phyloP scores from a whole-genome alignment of 768 basidiomycete genomes.

The Boletus fagicola region DNA sequence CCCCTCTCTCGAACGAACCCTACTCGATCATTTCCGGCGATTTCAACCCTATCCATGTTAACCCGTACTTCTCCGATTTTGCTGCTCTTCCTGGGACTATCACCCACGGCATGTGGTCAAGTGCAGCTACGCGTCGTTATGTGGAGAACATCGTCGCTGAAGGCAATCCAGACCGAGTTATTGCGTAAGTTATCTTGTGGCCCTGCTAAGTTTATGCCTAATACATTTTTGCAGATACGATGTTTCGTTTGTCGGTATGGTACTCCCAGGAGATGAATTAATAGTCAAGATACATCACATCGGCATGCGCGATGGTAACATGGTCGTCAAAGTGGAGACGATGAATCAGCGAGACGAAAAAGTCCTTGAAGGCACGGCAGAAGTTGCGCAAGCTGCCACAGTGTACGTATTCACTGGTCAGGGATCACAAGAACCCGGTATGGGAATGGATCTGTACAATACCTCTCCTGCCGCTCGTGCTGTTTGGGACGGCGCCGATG shows the following conservation, averaged over 20 bases:
- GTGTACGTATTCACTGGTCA: constrained; percentile 99
- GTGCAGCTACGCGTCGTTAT: constrained; percentile 88
- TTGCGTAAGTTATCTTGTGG: constrained; percentile 57
- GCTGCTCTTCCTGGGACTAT: constrained; percentile 94
- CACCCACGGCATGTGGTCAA: constrained; percentile 97
- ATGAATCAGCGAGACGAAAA: constrained; percentile 84
- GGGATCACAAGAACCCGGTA: constrained; percentile 95
- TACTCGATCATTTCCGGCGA: constrained; percentile 97
- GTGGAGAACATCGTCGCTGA: constrained; percentile 93
- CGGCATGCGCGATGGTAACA: constrained; percentile 90
- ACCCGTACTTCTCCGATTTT: constrained; percentile 96
- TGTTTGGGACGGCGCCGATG: constrained; percentile 96
- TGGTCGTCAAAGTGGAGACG: constrained; percentile 87
- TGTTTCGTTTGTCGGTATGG: constrained; percentile 96
- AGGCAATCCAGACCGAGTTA: constrained; percentile 87
- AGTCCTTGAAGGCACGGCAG: constrained; percentile 88
- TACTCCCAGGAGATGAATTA: constrained; percentile 86
- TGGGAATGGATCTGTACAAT: constrained; percentile 99
- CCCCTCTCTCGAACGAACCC: constrained; percentile 91
- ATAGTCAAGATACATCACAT: constrained; percentile 84
- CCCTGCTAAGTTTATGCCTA: not conserved
- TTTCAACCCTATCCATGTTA: constrained; percentile 98
- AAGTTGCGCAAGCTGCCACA: constrained; percentile 88
- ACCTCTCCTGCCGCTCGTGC: constrained; percentile 89
- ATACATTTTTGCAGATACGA: constrained; percentile 60